phyloP scores from a whole-genome alignment of 2,329 filamentous ascomycete species.

The Aspergillus clavatus region DNA sequence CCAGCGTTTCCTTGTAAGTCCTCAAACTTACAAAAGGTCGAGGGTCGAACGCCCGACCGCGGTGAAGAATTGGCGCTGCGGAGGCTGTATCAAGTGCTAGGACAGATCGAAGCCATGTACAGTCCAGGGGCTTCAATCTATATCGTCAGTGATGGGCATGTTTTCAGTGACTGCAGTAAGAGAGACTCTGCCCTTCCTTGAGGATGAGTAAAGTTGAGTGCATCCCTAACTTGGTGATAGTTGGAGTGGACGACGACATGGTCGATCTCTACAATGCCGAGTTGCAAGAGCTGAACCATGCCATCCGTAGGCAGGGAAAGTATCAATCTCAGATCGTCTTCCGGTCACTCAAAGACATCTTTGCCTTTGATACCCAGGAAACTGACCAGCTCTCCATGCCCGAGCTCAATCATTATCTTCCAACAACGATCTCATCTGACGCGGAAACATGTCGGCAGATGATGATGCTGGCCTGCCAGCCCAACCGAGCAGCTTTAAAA shows the following conservation, averaged over 20 bases:
- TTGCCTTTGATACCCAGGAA: background rate
- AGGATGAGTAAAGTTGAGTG: too few species aligned
- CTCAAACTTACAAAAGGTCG: slow-evolving; percentile 33
- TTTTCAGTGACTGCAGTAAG: slow-evolving; percentile 42
- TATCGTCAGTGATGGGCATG: slow-evolving; percentile 41
- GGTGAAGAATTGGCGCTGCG: slow-evolving; percentile 34
- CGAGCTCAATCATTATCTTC: too few species aligned
- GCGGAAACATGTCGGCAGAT: too few species aligned
- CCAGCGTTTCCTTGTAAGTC: slow-evolving; percentile 42
- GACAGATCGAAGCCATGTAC: slow-evolving; percentile 29
- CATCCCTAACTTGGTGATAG: slow-evolving; percentile 9
- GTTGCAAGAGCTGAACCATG: slow-evolving; percentile 37
- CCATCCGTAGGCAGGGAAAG: background rate
- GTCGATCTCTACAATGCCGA: slow-evolving; percentile 39
- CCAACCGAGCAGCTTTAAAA: slow-evolving; percentile 15
- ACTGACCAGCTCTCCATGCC: too few species aligned
- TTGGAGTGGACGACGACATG: slow-evolving; percentile 42
- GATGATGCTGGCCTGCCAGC: slow-evolving; percentile 1
- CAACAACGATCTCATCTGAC: too few species aligned
- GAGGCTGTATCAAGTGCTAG: slow-evolving; percentile 27
- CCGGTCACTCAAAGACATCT: slow-evolving; percentile 3
- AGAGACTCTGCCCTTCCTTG: too few species aligned
- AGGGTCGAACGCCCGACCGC: slow-evolving; percentile 29
- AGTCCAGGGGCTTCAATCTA: slow-evolving; percentile 31
- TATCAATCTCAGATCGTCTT: background rate